Conservation (phyloP, 208 protist species). For the Trypanosoma scelopori region DNA sequence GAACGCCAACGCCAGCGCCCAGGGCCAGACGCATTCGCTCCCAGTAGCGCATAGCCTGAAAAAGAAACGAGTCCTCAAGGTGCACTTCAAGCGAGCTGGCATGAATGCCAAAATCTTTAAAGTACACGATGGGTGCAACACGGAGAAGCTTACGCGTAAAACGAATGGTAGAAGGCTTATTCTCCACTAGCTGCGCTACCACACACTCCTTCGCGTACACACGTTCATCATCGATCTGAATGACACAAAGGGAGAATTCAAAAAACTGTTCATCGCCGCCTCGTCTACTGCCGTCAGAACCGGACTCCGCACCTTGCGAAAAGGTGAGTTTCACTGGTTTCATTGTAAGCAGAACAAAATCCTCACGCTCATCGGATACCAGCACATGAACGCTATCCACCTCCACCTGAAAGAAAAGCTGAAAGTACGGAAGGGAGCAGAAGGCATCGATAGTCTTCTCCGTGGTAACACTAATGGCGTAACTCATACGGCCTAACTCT, state of each 20-base stretch:
- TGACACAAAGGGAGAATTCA: constrained; percentile 36
- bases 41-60: constrained; percentile 40
- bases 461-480: constrained; percentile 71
- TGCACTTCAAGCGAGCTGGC: constrained; percentile 62
- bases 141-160: constrained; percentile 54
- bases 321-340: constrained; percentile 44
- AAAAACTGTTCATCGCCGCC: constrained; percentile 50
- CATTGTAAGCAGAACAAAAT: constrained; percentile 48
- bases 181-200: constrained; percentile 52
- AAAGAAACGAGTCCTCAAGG: constrained; percentile 74
- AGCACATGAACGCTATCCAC: constrained; percentile 54
- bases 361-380: constrained; percentile 30
- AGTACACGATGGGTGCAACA: constrained; percentile 59
- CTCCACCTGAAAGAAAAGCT: constrained; percentile 52
- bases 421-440: constrained; percentile 56
- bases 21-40: constrained; percentile 29
- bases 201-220: constrained; percentile 56
- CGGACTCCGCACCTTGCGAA: constrained; percentile 36
- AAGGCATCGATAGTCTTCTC: constrained; percentile 68
- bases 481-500: constrained; percentile 55
- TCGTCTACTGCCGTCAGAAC: neutral
- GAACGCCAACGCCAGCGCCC: neutral
- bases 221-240: constrained; percentile 80
- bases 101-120: constrained; percentile 35
- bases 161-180: constrained; percentile 24